Percentiles rank a stretch among this genome's conserved stretches.
These are phyloP conservation scores for Paracoccidioides lutzii DNA, from an alignment of 2,329 filamentous ascomycete species.

Conservation along the genomic window DNA sequence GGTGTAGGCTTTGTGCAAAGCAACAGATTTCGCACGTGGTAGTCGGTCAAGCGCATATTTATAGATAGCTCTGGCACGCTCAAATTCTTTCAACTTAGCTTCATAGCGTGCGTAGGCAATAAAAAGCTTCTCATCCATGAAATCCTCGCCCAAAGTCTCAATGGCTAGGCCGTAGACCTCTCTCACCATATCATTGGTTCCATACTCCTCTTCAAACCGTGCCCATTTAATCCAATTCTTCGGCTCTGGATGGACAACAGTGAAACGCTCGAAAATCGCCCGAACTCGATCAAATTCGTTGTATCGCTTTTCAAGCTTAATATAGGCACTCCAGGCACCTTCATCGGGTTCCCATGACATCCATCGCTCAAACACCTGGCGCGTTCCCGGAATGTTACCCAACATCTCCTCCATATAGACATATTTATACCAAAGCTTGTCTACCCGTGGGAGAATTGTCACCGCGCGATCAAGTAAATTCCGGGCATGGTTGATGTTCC, in stretches of 20 bases:
- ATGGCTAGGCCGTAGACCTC: conserved; percentile 84
- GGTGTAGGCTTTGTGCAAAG: conserved; percentile 85
- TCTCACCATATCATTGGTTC: conserved; percentile 78
- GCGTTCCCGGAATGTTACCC: conserved; percentile 79
- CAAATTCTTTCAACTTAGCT: conserved; percentile 86
- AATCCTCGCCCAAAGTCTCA: conserved; percentile 82
- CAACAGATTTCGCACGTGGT: conserved; percentile 70
- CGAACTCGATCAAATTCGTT: conserved; percentile 83
- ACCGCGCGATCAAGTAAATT: conserved; percentile 94
- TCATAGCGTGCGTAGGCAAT: conserved; percentile 94
- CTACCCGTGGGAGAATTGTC: conserved; percentile 74
- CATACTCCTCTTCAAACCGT: conserved; percentile 90
- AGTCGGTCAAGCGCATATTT: conserved; percentile 91
- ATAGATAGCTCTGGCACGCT: conserved; percentile 86
- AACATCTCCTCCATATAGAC: conserved; percentile 98
- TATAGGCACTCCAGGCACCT: conserved; percentile 88
- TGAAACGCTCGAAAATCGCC: conserved; percentile 80
- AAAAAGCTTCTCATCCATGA: conserved; percentile 91
- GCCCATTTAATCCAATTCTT: conserved; percentile 99
- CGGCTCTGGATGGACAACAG: conserved; percentile 82
- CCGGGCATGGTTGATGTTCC: conserved; percentile 92
- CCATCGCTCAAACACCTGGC: conserved; percentile 95
- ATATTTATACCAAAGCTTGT: conserved; percentile 99
- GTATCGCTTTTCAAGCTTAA: conserved; percentile 93
- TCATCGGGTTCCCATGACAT: conserved; percentile 98